Conservation (phyloP, 352 stramenopile species). For the Lagenidium sp. region DNA sequence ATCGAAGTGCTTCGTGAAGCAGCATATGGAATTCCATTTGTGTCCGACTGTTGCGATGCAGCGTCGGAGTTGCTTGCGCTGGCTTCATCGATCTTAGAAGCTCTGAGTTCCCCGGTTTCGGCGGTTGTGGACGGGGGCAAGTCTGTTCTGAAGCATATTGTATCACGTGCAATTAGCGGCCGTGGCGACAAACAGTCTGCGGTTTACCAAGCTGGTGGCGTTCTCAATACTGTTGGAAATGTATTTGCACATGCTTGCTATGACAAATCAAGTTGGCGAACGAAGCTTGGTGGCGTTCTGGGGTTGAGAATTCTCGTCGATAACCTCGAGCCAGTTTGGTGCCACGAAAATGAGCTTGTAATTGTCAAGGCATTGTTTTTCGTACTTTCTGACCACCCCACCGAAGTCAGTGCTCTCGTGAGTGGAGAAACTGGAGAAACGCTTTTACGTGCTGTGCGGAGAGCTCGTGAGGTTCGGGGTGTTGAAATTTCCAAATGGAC, state of each 20-base stretch:
- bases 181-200: neutral
- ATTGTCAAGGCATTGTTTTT: slow-evolving; percentile 85
- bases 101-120: slow-evolving; percentile 50
- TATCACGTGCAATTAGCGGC: too few relatives aligned
- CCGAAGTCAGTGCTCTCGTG: slow-evolving; percentile 76
- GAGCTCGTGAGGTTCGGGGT: slow-evolving; percentile 35
- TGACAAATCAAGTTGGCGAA: slow-evolving; percentile 77
- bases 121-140: slow-evolving; percentile 51
- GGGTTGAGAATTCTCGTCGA: slow-evolving; percentile 65
- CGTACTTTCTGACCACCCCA: slow-evolving; percentile 77
- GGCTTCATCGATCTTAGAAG: slow-evolving; percentile 46
- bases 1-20: slow-evolving; percentile 75
- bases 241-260: slow-evolving; percentile 82
- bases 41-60: slow-evolving; percentile 30
- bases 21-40: slow-evolving; percentile 52
- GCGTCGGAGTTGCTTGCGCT: slow-evolving; percentile 61
- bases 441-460: slow-evolving; percentile 45
- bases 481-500: slow-evolving; percentile 24
- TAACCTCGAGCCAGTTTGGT: slow-evolving; percentile 58
- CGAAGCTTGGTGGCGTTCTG: slow-evolving; percentile 71
- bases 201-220: too few relatives aligned
- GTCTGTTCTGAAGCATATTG: slow-evolving; percentile 26
- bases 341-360: slow-evolving; percentile 79
- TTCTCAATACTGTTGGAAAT: too few relatives aligned
- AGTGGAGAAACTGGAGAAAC: slow-evolving; percentile 59